Percentiles rank a stretch among this genome's conserved stretches.
Evolutionary conservation across 192 early-diverging fungal species (phyloP).

Genomic region (Coemansia brasiliensis): DNA sequence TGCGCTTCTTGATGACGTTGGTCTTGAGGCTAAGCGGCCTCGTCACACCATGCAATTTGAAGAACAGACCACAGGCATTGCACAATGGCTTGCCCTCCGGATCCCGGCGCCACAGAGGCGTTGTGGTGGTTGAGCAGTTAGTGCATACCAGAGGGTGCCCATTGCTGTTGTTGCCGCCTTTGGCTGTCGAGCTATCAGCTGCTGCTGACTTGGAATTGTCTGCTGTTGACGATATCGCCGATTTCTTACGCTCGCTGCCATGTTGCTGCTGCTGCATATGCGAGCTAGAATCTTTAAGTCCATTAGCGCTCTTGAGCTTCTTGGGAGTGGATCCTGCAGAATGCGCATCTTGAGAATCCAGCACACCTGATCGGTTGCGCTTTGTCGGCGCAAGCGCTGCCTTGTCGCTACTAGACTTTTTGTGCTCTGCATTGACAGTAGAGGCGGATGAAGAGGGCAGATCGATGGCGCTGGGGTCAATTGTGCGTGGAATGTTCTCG

Average conservation of each 20-base stretch:
- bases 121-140: constrained; percentile 88
- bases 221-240: neutral
- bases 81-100: constrained; percentile 89
- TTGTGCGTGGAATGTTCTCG: constrained; percentile 38
- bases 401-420: neutral
- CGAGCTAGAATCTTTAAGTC: neutral
- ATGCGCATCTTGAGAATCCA: neutral
- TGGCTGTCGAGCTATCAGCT: neutral
- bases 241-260: neutral
- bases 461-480: constrained; percentile 51
- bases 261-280: neutral
- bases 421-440: too few species aligned
- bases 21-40: constrained; percentile 91
- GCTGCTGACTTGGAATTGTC: neutral
- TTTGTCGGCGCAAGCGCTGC: neutral
- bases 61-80: constrained; percentile 97
- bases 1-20: constrained; percentile 94
- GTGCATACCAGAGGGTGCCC: constrained; percentile 57
- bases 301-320: neutral
- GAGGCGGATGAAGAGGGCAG: neutral
- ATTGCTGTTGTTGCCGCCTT: constrained; percentile 22
- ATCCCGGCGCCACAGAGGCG: constrained; percentile 92
- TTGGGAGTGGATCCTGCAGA: neutral
- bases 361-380: neutral
- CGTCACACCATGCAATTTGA: constrained; percentile 92